Conservation (phyloP, 306 rosid species). For the Alnus rubra region DNA sequence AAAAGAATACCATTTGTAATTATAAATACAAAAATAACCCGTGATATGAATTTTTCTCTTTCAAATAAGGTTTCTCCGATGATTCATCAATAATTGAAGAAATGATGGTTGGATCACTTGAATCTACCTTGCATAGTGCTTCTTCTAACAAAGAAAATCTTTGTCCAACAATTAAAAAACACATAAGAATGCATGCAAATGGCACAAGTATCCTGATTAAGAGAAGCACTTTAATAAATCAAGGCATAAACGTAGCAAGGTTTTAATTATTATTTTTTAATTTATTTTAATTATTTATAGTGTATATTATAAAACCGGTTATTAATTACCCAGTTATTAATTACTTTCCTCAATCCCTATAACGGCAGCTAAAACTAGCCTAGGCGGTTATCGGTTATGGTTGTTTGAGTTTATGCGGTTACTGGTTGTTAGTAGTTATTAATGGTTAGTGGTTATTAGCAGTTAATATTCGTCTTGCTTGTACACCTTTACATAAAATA, state of each 20-base stretch:
- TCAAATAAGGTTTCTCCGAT: conserved; percentile 55
- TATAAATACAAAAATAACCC: conserved; percentile 41
- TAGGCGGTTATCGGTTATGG: too few species aligned
- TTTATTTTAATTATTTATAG: too few species aligned
- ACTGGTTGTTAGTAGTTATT: too few species aligned
- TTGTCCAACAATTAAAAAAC: conserved; percentile 43
- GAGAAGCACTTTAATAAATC: conserved; percentile 1
- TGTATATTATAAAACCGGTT: too few species aligned
- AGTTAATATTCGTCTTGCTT: too few species aligned
- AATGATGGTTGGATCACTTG: conserved; percentile 52
- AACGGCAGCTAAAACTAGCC: too few species aligned
- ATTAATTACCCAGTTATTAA: too few species aligned
- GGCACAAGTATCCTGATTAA: background rate
- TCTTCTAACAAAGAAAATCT: conserved; percentile 67
- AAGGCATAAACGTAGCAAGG: conserved; percentile 1
- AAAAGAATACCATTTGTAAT: background rate
- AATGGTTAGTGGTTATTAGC: too few species aligned
- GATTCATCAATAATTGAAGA: conserved; percentile 57
- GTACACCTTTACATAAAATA: too few species aligned
- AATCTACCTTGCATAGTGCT: conserved; percentile 55
- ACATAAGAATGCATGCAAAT: conserved; percentile 12
- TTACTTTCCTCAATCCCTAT: too few species aligned
- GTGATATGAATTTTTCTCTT: conserved; percentile 55
- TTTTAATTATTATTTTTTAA: too few species aligned
- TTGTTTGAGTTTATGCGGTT: too few species aligned